Evolutionary conservation across 2,329 filamentous ascomycete genomes (phyloP).

Genomic region (Metarhizium robertsii): DNA sequence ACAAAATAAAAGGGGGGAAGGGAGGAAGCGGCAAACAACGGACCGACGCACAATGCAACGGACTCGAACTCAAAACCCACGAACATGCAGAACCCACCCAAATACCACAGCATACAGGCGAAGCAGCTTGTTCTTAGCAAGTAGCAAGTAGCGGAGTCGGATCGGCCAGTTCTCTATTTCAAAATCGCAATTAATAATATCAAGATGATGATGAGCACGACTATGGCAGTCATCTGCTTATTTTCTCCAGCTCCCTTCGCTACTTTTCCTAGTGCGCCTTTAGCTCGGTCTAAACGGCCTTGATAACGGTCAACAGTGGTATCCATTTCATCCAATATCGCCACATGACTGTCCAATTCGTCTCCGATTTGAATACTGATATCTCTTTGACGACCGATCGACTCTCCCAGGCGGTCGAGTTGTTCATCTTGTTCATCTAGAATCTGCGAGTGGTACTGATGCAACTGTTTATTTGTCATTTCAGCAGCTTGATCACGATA

Average conservation of each 20-base stretch:
- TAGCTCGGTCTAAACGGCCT: constrained; percentile 64
- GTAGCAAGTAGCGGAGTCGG: background rate
- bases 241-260: constrained; percentile 71
- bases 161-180: constrained; percentile 46
- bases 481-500: constrained; percentile 50
- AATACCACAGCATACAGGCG: background rate
- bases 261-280: constrained; percentile 61
- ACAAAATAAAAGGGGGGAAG: no score
- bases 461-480: constrained; percentile 76
- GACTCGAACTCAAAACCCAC: no score
- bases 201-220: constrained; percentile 73
- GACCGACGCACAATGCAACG: background rate
- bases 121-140: background rate
- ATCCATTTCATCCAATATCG: constrained; percentile 85
- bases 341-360: constrained; percentile 84
- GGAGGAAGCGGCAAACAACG: background rate
- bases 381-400: constrained; percentile 82
- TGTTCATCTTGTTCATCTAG: constrained; percentile 88
- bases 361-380: constrained; percentile 93
- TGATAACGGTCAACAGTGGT: constrained; percentile 73
- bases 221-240: constrained; percentile 75
- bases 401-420: constrained; percentile 77
- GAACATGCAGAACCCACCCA: no score
- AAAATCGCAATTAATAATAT: constrained; percentile 74
- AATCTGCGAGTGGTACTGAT: constrained; percentile 72